A percentile compares a stretch with the other conserved stretches of the same genome.
These are phyloP conservation scores for Podospora fimiseda DNA, from an alignment of 495 filamentous ascomycete genomes.

Conservation along the genomic window DNA sequence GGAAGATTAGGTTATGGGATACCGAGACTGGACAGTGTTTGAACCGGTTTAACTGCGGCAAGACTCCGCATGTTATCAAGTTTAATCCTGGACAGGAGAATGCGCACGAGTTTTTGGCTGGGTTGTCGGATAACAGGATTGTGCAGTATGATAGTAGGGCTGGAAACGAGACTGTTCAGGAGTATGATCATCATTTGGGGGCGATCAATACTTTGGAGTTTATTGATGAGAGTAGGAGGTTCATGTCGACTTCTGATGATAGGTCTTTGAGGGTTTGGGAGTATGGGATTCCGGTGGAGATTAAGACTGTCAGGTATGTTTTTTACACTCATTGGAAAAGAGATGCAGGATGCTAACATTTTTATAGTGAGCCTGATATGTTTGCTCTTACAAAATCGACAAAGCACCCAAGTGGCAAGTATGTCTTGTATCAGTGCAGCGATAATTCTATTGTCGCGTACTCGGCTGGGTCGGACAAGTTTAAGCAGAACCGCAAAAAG, in stretches of 20 bases:
- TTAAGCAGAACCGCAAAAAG: constrained; percentile 96
- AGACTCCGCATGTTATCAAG: constrained; percentile 88
- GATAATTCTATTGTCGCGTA: constrained; percentile 98
- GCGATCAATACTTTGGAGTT: constrained; percentile 98
- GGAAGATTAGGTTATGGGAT: constrained; percentile 96
- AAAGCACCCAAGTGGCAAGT: constrained; percentile 81
- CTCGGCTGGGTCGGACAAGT: constrained; percentile 74
- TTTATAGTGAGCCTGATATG: constrained; percentile 94
- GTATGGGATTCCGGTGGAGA: constrained; percentile 83
- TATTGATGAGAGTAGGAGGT: constrained; percentile 86
- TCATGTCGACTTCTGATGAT: constrained; percentile 97
- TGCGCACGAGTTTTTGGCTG: constrained; percentile 85
- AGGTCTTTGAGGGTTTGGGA: constrained; percentile 95
- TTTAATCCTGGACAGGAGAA: constrained; percentile 79
- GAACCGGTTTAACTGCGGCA: constrained; percentile 80
- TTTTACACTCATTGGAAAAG: not conserved
- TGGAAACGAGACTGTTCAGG: constrained; percentile 73
- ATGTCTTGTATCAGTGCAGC: constrained; percentile 82
- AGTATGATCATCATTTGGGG: constrained; percentile 96
- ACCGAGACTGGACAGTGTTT: constrained; percentile 88
- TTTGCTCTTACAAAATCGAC: constrained; percentile 79
- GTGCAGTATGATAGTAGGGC: constrained; percentile 91
- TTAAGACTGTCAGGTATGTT: constrained; percentile 36
- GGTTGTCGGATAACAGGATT: constrained; percentile 98
- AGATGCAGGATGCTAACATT: constrained; percentile 54